Evolutionary conservation across 2,329 filamentous ascomycete genomes (phyloP), one percentile per base, ranked within the genome.

Genomic region (Fusarium sp.): DNA sequence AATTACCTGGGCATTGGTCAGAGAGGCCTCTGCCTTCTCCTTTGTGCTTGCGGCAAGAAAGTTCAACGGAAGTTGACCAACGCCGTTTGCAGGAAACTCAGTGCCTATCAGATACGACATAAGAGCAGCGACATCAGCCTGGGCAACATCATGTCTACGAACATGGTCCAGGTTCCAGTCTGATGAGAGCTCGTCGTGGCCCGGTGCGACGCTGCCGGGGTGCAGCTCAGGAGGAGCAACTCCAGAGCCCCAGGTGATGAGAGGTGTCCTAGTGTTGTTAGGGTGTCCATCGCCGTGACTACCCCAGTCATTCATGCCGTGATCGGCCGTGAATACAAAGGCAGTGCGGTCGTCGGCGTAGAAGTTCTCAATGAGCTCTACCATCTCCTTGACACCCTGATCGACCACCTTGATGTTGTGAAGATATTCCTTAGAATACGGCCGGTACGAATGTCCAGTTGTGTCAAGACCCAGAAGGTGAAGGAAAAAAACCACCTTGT

Each of bases 281-380:
- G 96, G 96, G 80, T 99, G 94, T 9, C 96, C 96, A 78, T 99
- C 96, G 38, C 97, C 97, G 78, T 99, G 97, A 73, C 94, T 98
- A n/a, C 97, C 96, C 91, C 92, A 98, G 80, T 99, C 96, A 76
- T 94, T 98, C 96, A 99, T 99, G 19, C 96, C 96, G 79, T 99
- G 96, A 76, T 99, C 96, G 9, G 96, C 96, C 2, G 97, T 99
- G 77, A 99, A 99, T 17, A 99, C 89, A 77, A 95, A 99, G 0
- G 97, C 94, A 0, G 96, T 98, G 79, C 96, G 91, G 56, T 88
- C 91, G 72, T 94, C 91, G 7, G 82, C 85, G 75, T 98, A 99
- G 77, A 98, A 99, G 14, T 91, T 87, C 36, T 97, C 89, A 50
- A 98, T 90, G 55, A 97, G 77, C 67, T 92, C 86, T 0, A 92